A percentile compares a stretch with the other conserved stretches of the same genome.
phyloP scores from a whole-genome alignment of 768 basidiomycete species.

The Lyophyllum semitale region DNA sequence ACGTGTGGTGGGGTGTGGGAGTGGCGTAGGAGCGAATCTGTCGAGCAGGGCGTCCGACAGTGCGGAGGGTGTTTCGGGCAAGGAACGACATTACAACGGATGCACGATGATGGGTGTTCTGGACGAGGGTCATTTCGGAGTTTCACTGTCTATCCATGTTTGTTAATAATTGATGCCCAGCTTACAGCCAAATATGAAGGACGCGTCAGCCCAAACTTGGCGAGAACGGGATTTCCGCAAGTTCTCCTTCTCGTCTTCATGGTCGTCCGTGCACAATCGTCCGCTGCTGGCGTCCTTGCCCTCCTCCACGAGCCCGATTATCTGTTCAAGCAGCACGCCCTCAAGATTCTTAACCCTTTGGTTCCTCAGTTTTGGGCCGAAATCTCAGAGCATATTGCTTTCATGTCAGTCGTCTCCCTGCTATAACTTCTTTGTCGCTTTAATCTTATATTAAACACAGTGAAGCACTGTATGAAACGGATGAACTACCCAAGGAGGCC shows the following conservation, averaged over 20 bases:
- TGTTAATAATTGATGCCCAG: slow-evolving; percentile 27
- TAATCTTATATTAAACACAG: slow-evolving; percentile 40
- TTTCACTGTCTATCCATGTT: slow-evolving; percentile 24
- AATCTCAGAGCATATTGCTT: slow-evolving; percentile 90
- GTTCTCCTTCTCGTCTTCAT: slow-evolving; percentile 38
- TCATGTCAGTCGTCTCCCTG: slow-evolving; percentile 63
- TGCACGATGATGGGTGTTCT: slow-evolving; percentile 7
- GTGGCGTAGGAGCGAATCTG: slow-evolving; percentile 41
- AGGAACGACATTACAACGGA: slow-evolving; percentile 47
- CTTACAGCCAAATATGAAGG: slow-evolving; percentile 31
- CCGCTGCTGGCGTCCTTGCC: slow-evolving; percentile 87
- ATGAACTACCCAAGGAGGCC: slow-evolving; percentile 70
- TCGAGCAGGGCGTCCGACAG: slow-evolving; percentile 44
- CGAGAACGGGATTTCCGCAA: slow-evolving; percentile 10
- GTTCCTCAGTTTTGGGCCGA: slow-evolving; percentile 98
- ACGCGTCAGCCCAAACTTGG: slow-evolving; percentile 43
- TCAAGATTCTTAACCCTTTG: slow-evolving; percentile 77
- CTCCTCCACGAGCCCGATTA: slow-evolving; percentile 88
- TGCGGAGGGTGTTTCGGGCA: slow-evolving; percentile 50
- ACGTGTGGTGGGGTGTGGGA: slow-evolving; percentile 41
- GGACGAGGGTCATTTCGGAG: slow-evolving; percentile 38
- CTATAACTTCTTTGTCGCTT: slow-evolving; percentile 4
- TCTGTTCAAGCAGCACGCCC: slow-evolving; percentile 88
- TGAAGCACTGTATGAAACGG: slow-evolving; percentile 86
- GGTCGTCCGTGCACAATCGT: slow-evolving; percentile 76